Evolutionary conservation across 2,329 filamentous ascomycete species (phyloP), one percentile per base, ranked within the genome.

Genomic region (Colletotrichum lentis): DNA sequence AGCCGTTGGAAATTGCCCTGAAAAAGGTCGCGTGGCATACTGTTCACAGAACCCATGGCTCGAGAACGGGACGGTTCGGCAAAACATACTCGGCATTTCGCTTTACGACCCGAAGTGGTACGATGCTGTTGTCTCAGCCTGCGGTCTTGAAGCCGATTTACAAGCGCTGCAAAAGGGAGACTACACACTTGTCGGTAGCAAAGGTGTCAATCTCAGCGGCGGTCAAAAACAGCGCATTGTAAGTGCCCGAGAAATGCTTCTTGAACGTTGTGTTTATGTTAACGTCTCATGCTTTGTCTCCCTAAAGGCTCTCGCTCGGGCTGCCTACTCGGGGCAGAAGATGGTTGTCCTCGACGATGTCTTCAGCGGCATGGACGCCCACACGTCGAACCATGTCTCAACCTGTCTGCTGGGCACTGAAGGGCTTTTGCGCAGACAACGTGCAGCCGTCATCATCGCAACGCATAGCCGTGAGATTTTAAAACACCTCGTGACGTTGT

Each of bases 171-270:
- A 11, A 12, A 59, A 39, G 8, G 52, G 63, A 1, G 64, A 67
- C 1, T 18, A 41, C n/a, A 59, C 53, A 5, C 3, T 50, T 1
- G 20, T 67, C 16, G 67, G 67, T 6, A 69, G 58, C 41, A 56
- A 57, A 8, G 67, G 64, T 2, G 24, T 63, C 27, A 63, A 44
- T 16, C 20, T 62, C 24, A 61, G 62, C 24, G 62, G 62, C 2
- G 62, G 62, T 5, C 62, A 65, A 8, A 67, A 67, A n/a, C 67
- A 67, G 16, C 58, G 67, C 11, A 41, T 69, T n/a, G 67, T 67
- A 46, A 56, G 66, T 66, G 7, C 6, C 3, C 16, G 5, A n/a
- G 5, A 2, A n/a, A 20, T 8, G 5, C 8, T 22, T 20, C 10
- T 31, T 20, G 18, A 35, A 8, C 8, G n/a, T 53, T 5, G 4